These are phyloP conservation scores for Lasiosphaeria hispida DNA, from an alignment of 495 filamentous ascomycete genomes.

Conservation along the genomic window DNA sequence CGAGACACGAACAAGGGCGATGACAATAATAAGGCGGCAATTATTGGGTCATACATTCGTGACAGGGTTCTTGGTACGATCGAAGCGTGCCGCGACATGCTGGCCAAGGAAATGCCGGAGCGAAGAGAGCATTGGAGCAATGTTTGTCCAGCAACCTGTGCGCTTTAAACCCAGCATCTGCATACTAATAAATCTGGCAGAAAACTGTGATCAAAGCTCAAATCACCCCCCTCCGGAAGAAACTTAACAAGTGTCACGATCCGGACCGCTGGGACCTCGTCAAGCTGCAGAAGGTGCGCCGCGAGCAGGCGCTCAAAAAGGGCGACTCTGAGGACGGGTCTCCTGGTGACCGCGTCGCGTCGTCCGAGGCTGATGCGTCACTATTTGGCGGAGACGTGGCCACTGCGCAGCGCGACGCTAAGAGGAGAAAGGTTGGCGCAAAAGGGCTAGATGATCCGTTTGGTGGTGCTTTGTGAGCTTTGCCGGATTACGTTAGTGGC, in stretches of 20 bases:
- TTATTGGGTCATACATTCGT: constrained; percentile 28
- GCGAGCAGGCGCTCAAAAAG: constrained; percentile 43
- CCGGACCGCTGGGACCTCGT: constrained; percentile 64
- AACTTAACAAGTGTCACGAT: constrained; percentile 76
- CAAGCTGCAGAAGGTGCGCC: constrained; percentile 50
- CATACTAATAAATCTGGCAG: constrained; percentile 21
- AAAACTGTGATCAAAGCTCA: constrained; percentile 36
- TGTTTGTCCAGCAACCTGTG: constrained; percentile 24
- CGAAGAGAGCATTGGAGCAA: constrained; percentile 42
- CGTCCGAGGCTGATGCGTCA: constrained; percentile 40
- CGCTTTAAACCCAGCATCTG: neutral
- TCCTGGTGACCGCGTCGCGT: constrained; percentile 20
- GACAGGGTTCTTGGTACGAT: constrained; percentile 50
- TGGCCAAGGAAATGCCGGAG: constrained; percentile 47
- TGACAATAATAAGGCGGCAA: constrained; percentile 32
- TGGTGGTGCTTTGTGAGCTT: constrained; percentile 46
- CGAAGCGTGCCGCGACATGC: constrained; percentile 49
- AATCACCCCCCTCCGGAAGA: constrained; percentile 60
- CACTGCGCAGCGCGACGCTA: constrained; percentile 37
- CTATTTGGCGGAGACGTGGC: constrained; percentile 39
- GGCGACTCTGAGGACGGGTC: constrained; percentile 34
- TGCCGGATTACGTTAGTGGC: neutral
- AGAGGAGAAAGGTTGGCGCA: constrained; percentile 59
- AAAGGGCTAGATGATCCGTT: constrained; percentile 56
- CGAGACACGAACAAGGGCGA: constrained; percentile 9